Percentiles rank a stretch among this genome's conserved stretches.
Conservation (phyloP, 208 protist species). For the Leishmania guyanensis region DNA sequence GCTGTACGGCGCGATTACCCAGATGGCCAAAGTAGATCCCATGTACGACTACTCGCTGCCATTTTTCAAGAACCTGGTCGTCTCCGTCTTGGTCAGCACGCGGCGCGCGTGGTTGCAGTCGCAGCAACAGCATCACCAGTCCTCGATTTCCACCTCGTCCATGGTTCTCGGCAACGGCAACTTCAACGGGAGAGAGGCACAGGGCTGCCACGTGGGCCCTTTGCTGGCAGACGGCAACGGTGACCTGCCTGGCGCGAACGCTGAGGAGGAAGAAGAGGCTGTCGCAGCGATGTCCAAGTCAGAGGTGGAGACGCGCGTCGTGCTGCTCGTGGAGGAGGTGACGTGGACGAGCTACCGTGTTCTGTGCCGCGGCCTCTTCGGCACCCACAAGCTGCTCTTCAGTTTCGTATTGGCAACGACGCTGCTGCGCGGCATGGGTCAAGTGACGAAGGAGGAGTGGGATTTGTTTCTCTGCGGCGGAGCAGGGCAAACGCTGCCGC, state of each 20-base stretch:
- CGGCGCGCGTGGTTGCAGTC: constrained; percentile 18
- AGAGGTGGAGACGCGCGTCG: constrained; percentile 62
- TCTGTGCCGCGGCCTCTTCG: constrained; percentile 95
- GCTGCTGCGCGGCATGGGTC: constrained; percentile 65
- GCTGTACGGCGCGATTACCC: constrained; percentile 94
- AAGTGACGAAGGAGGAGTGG: constrained; percentile 82
- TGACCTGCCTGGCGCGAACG: neutral
- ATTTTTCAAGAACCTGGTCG: constrained; percentile 92
- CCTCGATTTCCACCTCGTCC: constrained; percentile 1
- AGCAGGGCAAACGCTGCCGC: constrained; percentile 43
- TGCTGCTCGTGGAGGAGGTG: constrained; percentile 74
- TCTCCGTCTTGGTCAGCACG: constrained; percentile 79
- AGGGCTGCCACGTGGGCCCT: constrained; percentile 3
- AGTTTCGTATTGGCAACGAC: constrained; percentile 90
- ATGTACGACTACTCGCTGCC: constrained; percentile 95
- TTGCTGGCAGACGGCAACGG: neutral
- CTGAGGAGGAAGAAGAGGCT: constrained; percentile 28
- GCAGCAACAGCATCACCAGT: constrained; percentile 16
- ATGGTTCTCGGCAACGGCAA: neutral
- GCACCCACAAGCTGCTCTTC: constrained; percentile 94
- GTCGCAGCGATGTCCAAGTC: constrained; percentile 19
- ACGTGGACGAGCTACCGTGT: constrained; percentile 89
- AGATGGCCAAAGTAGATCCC: constrained; percentile 89
- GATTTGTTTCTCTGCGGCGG: constrained; percentile 83
- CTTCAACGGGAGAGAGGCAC: neutral